Evolutionary conservation across 495 filamentous ascomycete species (phyloP).

Genomic region (Neohortaea acidophila): DNA sequence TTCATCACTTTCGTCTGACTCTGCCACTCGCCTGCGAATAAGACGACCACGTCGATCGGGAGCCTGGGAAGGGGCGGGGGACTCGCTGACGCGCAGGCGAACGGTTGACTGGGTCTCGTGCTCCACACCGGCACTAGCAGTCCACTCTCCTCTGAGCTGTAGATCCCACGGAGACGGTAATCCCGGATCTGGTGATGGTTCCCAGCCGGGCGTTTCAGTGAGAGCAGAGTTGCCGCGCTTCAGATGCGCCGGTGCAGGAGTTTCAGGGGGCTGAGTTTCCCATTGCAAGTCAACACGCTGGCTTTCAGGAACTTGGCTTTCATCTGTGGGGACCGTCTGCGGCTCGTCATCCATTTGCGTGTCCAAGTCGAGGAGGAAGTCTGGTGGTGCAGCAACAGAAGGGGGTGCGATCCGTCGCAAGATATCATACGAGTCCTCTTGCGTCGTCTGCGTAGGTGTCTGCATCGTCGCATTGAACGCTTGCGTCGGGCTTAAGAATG

Average conservation of each 20-base stretch:
- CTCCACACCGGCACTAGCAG: constrained; percentile 2
- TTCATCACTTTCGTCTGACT: constrained; percentile 24
- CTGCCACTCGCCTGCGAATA: constrained; percentile 35
- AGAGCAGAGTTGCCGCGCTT: constrained; percentile 6
- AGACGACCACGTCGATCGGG: constrained; percentile 24
- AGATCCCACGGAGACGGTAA: constrained; percentile 11
- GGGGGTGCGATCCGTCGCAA: constrained; percentile 39
- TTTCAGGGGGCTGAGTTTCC: constrained; percentile 15
- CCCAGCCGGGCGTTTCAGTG: constrained; percentile 17
- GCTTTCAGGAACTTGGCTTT: constrained; percentile 40
- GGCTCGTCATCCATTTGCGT: constrained; percentile 33
- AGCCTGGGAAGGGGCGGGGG: constrained; percentile 2
- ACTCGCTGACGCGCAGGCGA: constrained; percentile 15
- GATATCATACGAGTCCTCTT: constrained; percentile 35
- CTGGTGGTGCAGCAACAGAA: constrained; percentile 21
- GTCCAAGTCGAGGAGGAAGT: constrained; percentile 6
- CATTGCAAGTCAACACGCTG: constrained; percentile 14
- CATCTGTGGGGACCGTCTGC: constrained; percentile 33
- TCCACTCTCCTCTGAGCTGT: constrained; percentile 1
- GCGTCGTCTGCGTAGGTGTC: constrained; percentile 30
- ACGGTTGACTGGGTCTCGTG: constrained; percentile 18
- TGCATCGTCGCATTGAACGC: constrained; percentile 81
- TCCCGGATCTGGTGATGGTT: constrained; percentile 15
- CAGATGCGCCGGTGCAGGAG: constrained; percentile 2
- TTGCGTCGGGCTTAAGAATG: constrained; percentile 62